Evolutionary conservation across 2,329 filamentous ascomycete genomes (phyloP).

Genomic region (Colletotrichum eremochloae): DNA sequence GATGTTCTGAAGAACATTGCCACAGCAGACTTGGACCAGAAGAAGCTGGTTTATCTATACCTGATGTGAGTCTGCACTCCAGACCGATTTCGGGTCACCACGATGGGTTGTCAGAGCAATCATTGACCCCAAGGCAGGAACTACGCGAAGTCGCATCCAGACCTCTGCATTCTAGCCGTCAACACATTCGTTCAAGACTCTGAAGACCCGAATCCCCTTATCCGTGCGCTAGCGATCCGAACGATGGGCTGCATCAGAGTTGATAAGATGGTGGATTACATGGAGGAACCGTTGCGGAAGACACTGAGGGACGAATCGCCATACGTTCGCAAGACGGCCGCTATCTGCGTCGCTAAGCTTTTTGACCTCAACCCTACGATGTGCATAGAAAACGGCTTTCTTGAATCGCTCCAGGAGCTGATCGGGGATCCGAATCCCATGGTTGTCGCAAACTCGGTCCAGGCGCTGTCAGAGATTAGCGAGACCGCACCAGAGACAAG

Average conservation of each 20-base stretch:
- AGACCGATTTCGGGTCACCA: conserved; percentile 13
- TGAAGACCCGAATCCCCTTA: conserved; percentile 96
- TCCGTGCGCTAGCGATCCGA: conserved; percentile 93
- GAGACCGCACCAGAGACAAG: conserved; percentile 92
- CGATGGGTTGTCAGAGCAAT: neutral
- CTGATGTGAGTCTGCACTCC: conserved; percentile 78
- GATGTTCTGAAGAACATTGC: conserved; percentile 99
- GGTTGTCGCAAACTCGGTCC: conserved; percentile 98
- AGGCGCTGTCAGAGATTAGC: conserved; percentile 90
- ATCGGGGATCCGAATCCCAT: conserved; percentile 98
- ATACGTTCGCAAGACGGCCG: conserved; percentile 97
- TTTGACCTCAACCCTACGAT: conserved; percentile 94
- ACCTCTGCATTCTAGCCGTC: conserved; percentile 97
- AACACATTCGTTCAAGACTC: conserved; percentile 99
- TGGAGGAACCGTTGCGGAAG: conserved; percentile 97
- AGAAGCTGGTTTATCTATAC: conserved; percentile 99
- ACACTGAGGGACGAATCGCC: conserved; percentile 97
- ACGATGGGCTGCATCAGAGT: conserved; percentile 99
- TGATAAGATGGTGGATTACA: conserved; percentile 99
- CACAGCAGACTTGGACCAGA: conserved; percentile 93
- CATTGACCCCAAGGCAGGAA: conserved; percentile 73
- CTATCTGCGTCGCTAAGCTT: conserved; percentile 96
- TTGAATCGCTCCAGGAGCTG: conserved; percentile 93
- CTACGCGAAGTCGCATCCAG: conserved; percentile 98
- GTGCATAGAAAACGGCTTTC: conserved; percentile 96